Conservation (phyloP, 2,329 filamentous ascomycete genomes). For the Fulvia fulva region DNA sequence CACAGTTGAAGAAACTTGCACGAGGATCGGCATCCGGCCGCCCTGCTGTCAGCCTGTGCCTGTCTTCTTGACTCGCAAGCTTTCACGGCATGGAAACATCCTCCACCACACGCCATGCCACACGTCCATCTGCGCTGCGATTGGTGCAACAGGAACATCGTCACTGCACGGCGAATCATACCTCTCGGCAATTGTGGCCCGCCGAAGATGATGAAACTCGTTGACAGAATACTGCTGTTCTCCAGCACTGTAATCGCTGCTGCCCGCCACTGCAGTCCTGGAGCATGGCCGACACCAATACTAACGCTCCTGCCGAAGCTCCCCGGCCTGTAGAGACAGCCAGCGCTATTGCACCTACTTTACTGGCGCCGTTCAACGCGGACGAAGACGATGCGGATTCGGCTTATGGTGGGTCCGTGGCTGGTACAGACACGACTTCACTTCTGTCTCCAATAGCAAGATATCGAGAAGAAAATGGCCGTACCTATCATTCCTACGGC, state of each 20-base stretch:
- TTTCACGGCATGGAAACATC: background rate
- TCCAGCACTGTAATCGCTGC: background rate
- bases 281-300: background rate
- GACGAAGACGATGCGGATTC: conserved; percentile 11
- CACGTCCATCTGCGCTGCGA: background rate
- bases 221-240: background rate
- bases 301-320: background rate
- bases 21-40: background rate
- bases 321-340: conserved; percentile 4
- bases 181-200: background rate
- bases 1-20: background rate
- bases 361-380: conserved; percentile 8
- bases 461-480: conserved; percentile 14
- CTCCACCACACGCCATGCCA: background rate
- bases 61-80: background rate
- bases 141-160: background rate
- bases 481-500: conserved; percentile 14
- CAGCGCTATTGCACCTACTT: conserved; percentile 5
- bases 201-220: background rate
- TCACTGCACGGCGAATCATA: background rate
- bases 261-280: background rate
- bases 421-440: conserved; percentile 16
- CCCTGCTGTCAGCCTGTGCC: too few species aligned
- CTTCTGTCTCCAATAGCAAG: conserved; percentile 15
- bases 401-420: conserved; percentile 7